phyloP scores from a whole-genome alignment of 2,329 filamentous ascomycete species.

The Grosmannia penicillata region DNA sequence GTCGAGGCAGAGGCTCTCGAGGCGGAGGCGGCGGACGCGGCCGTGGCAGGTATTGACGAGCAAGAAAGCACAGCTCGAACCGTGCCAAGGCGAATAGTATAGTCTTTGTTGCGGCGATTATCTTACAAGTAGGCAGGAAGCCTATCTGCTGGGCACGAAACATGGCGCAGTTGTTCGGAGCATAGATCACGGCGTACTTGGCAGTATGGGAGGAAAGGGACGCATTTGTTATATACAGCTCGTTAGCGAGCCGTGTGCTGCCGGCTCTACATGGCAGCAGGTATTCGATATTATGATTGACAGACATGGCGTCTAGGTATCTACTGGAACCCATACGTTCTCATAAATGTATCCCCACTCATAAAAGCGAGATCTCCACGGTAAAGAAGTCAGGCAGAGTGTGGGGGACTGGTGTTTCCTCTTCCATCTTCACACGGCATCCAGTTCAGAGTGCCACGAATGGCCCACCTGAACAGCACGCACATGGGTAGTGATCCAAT shows the following conservation, averaged over 20 bases:
- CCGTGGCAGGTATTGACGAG: too few relatives aligned
- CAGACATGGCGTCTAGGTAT: neutral
- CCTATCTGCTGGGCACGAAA: too few relatives aligned
- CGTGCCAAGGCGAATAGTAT: too few relatives aligned
- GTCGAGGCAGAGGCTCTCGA: slow-evolving; percentile 22
- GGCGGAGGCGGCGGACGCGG: slow-evolving; percentile 23
- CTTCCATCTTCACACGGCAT: slow-evolving; percentile 31
- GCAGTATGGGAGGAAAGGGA: too few relatives aligned
- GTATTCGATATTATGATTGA: neutral
- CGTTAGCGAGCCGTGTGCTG: too few relatives aligned
- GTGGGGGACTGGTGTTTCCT: slow-evolving; percentile 24
- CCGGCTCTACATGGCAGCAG: too few relatives aligned
- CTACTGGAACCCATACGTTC: neutral
- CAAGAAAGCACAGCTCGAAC: too few relatives aligned
- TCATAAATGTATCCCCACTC: slow-evolving; percentile 25
- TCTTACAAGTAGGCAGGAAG: too few relatives aligned
- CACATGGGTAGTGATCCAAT: slow-evolving; percentile 14
- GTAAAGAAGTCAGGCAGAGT: slow-evolving; percentile 28
- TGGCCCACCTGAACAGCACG: slow-evolving; percentile 5
- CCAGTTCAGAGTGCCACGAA: slow-evolving; percentile 22
- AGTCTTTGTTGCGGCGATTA: too few relatives aligned
- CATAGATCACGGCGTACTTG: too few relatives aligned
- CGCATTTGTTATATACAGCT: too few relatives aligned
- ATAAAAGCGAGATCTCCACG: slow-evolving; percentile 29
- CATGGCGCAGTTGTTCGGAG: too few relatives aligned